These are phyloP conservation scores for Trichoderma polysporum DNA, from an alignment of 2,329 filamentous ascomycete genomes.

Conservation along the genomic window DNA sequence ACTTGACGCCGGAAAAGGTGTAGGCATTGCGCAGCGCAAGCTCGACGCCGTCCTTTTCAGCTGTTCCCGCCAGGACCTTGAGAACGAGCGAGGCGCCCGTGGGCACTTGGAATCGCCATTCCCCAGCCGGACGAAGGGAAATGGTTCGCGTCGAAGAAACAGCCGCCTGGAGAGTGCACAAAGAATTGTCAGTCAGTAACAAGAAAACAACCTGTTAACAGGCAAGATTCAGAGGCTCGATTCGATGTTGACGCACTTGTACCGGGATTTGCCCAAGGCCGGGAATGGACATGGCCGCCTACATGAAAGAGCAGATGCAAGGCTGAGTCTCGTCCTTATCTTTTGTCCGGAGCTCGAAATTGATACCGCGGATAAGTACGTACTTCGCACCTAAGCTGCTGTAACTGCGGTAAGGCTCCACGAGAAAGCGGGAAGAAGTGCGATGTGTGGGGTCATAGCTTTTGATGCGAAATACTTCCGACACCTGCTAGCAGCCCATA, in stretches of 20 bases:
- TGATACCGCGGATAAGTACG: not conserved
- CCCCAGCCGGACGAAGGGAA: conserved; percentile 61
- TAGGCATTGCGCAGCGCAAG: conserved; percentile 79
- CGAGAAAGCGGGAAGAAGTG: not conserved
- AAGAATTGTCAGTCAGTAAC: not conserved
- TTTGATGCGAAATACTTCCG: not conserved
- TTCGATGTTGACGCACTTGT: conserved; percentile 44
- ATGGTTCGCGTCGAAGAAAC: conserved; percentile 46
- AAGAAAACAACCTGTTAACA: not conserved
- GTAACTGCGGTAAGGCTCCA: not conserved
- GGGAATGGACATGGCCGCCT: conserved; percentile 65
- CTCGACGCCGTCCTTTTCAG: conserved; percentile 94
- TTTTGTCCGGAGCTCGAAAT: not conserved
- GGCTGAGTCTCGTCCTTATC: not conserved
- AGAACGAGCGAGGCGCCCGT: conserved; percentile 44
- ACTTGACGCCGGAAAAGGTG: conserved; percentile 77
- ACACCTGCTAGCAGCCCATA: accelerated
- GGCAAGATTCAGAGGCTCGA: not conserved
- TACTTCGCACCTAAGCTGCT: no score
- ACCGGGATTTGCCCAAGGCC: conserved; percentile 68
- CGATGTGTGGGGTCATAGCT: not conserved
- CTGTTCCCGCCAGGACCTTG: conserved; percentile 75
- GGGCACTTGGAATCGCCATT: conserved; percentile 78
- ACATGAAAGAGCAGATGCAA: conserved; percentile 31
- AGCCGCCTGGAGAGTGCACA: conserved; percentile 31